These are phyloP conservation scores for Cystofilobasidium ferigula DNA, from an alignment of 768 basidiomycete species.

Conservation along the genomic window DNA sequence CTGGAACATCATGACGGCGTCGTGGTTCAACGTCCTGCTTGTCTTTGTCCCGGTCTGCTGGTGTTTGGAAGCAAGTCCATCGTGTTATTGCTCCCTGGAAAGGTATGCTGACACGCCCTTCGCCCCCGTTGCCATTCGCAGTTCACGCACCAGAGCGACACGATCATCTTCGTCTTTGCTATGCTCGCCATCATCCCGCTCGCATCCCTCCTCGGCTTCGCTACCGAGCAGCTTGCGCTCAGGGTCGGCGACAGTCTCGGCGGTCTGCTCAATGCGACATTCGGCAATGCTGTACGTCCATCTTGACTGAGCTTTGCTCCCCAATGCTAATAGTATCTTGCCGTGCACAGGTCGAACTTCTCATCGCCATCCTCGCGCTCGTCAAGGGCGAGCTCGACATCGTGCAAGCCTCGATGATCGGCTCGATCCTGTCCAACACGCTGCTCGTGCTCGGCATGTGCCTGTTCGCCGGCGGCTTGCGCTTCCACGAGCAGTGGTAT, in stretches of 20 bases:
- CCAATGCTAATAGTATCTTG: too few relatives aligned
- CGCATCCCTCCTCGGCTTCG: slow-evolving; percentile 24
- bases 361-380: slow-evolving; percentile 26
- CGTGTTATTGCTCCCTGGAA: too few relatives aligned
- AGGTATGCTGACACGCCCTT: too few relatives aligned
- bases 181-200: slow-evolving; percentile 25
- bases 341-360: slow-evolving; percentile 22
- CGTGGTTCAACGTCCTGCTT: slow-evolving; percentile 9
- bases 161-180: slow-evolving; percentile 20
- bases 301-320: too few relatives aligned
- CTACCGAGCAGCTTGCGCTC: slow-evolving; percentile 23
- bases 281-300: slow-evolving; percentile 11
- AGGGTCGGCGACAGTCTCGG: slow-evolving; percentile 24
- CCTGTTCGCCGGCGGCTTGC: slow-evolving; percentile 20
- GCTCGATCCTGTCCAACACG: slow-evolving; percentile 21
- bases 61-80: too few relatives aligned
- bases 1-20: slow-evolving; percentile 9
- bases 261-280: slow-evolving; percentile 25
- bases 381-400: slow-evolving; percentile 28
- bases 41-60: slow-evolving; percentile 25
- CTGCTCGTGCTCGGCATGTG: slow-evolving; percentile 26
- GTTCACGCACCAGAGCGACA: slow-evolving; percentile 19
- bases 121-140: too few relatives aligned
- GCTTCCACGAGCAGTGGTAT: slow-evolving; percentile 26
- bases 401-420: slow-evolving; percentile 24